Evolutionary conservation across 2,329 filamentous ascomycete genomes (phyloP).

Genomic region (Pyrenophora seminiperda): DNA sequence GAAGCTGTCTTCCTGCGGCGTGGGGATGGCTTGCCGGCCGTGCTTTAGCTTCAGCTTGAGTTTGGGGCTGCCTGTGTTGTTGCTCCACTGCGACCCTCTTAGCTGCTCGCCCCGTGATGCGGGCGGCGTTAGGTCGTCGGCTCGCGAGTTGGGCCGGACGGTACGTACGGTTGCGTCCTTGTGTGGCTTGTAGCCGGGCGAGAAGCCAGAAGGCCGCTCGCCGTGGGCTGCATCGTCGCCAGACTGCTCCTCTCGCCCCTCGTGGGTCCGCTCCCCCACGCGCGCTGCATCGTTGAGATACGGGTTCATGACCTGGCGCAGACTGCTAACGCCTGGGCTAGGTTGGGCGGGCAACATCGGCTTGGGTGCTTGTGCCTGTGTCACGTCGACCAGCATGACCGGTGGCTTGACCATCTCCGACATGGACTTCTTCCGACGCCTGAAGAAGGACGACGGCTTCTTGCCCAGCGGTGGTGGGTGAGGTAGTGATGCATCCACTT

Average conservation of each 20-base stretch:
- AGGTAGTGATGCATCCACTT: constrained; percentile 30
- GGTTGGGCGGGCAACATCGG: constrained; percentile 38
- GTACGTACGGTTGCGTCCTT: constrained; percentile 72
- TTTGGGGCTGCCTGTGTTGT: constrained; percentile 40
- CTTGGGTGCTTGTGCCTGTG: constrained; percentile 36
- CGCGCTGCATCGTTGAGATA: constrained; percentile 61
- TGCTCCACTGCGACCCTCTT: constrained; percentile 26
- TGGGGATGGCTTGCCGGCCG: constrained; percentile 26
- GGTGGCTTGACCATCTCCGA: constrained; percentile 70
- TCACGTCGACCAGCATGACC: constrained; percentile 55
- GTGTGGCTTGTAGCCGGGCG: constrained; percentile 75
- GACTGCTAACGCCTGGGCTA: constrained; percentile 70
- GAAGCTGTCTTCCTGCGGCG: constrained; percentile 54
- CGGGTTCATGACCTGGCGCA: constrained; percentile 85
- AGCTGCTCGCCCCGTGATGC: constrained; percentile 36
- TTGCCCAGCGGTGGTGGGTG: constrained; percentile 67
- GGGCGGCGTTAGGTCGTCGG: constrained; percentile 29
- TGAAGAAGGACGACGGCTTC: constrained; percentile 93
- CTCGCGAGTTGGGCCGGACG: constrained; percentile 58
- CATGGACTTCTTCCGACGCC: constrained; percentile 87
- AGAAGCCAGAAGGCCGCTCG: constrained; percentile 65
- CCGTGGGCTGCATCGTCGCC: constrained; percentile 35
- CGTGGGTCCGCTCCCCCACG: constrained; percentile 32
- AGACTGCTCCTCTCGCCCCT: constrained; percentile 35
- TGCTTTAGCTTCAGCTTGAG: constrained; percentile 51